Evolutionary conservation across 2,329 filamentous ascomycete species (phyloP).

Genomic region (Piedraia hortae): DNA sequence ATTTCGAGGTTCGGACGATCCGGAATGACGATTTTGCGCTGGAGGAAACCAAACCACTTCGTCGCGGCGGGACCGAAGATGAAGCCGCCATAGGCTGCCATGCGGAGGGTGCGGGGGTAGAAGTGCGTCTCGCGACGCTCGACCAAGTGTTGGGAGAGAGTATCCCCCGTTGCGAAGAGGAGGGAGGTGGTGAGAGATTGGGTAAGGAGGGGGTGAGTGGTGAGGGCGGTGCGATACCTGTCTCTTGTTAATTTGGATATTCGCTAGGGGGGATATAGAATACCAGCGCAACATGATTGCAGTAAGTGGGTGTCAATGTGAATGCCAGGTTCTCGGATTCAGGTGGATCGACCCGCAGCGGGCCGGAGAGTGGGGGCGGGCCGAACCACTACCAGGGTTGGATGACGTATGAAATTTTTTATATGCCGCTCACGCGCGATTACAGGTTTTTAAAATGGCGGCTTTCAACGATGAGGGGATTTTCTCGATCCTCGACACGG

Average conservation of each 20-base stretch:
- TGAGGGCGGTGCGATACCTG: conserved; percentile 68
- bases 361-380: too few relatives aligned
- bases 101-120: conserved; percentile 40
- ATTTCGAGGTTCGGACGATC: conserved; percentile 40
- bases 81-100: conserved; percentile 51
- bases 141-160: conserved; percentile 70
- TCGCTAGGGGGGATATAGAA: too few relatives aligned
- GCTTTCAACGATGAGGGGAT: too few relatives aligned
- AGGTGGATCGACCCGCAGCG: too few relatives aligned
- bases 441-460: too few relatives aligned
- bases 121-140: conserved; percentile 57
- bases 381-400: too few relatives aligned
- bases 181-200: conserved; percentile 75
- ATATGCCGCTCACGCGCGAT: too few relatives aligned
- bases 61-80: conserved; percentile 75
- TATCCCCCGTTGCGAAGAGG: conserved; percentile 77
- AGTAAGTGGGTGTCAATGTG: too few relatives aligned
- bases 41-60: conserved; percentile 62
- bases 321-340: too few relatives aligned
- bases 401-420: too few relatives aligned
- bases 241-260: not conserved
- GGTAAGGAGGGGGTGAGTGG: conserved; percentile 59
- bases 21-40: conserved; percentile 34
- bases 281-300: conserved; percentile 1
- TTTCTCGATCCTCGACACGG: conserved; percentile 24